Base-by-base conservation (phyloP, 2,329 filamentous ascomycete genomes). In the Ceratocystis alfenasii region DNA sequence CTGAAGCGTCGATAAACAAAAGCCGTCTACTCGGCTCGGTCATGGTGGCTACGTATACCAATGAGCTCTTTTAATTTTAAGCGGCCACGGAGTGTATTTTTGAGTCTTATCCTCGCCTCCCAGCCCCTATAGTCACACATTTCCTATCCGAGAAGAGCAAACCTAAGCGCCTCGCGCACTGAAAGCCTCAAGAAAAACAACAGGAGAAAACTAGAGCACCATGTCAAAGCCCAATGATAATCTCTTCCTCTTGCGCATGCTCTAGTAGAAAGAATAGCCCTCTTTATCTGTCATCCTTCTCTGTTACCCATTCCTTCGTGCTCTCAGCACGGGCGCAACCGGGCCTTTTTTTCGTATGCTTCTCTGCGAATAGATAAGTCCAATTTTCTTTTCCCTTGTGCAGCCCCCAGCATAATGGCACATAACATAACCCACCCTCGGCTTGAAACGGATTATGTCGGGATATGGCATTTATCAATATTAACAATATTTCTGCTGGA, bases 271-370 rank as follows among this genome's bases (percentile, higher is more conserved):
- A 36, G 53, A 59, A 59, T 59, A 59, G 53, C 28, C 53, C 28
- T 59, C 53, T 59, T 33, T 59, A 59, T 59, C 53, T 59, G 53
- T 33, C 53, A 59, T 59, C 53, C 53, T 59, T 59, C 53, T 59
- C 53, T 59, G 28, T 17, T 59, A 30, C 22, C 15, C 15, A 33
- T 33, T 59, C 25, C 53, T 59, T 59, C 20, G 28, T 59, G 28
- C 28, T 30, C 53, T 59, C 25, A 17, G 53, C 53, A 36, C 53
- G 53, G 53, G 28, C 53, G 25, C 53, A 59, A n/a, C 53, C 53
- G 53, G 53, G 53, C 53, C 53, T 59, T 59, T 57, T 57, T 59
- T 30, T 25, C 33, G 28, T n/a, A 59, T 8, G 28, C 33, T 10
- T 6, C 10, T n/a, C 53, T n/a, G 17, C 28, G 3, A 30, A 59